Evolutionary conservation across 768 basidiomycete species (phyloP).

Genomic region (Hypsizygus marmoreus): DNA sequence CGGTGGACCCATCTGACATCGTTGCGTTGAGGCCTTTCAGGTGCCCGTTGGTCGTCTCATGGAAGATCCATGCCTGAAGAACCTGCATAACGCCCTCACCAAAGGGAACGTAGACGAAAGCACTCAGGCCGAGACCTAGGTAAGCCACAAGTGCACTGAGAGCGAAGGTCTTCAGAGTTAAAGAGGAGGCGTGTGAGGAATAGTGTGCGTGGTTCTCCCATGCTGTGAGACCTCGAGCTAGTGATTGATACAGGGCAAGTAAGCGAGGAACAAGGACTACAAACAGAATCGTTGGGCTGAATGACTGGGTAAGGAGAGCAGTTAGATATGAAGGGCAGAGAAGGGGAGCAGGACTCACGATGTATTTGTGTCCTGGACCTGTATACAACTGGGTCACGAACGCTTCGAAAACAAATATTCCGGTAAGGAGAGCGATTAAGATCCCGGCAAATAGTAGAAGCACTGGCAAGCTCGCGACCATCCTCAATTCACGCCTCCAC

Average conservation of each 20-base stretch:
- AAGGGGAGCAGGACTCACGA: slow-evolving; percentile 53
- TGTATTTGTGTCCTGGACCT: slow-evolving; percentile 77
- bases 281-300: slow-evolving; percentile 85
- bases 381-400: slow-evolving; percentile 88
- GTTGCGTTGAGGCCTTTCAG: slow-evolving; percentile 31
- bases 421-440: slow-evolving; percentile 71
- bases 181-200: slow-evolving; percentile 71
- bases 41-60: slow-evolving; percentile 21
- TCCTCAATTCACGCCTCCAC: slow-evolving; percentile 74
- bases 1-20: slow-evolving; percentile 14
- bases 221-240: slow-evolving; percentile 69
- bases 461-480: slow-evolving; percentile 69
- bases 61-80: slow-evolving; percentile 46
- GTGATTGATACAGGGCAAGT: slow-evolving; percentile 67
- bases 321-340: background rate
- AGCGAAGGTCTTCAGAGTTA: slow-evolving; percentile 90
- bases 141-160: slow-evolving; percentile 90
- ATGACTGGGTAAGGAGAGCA: slow-evolving; percentile 47
- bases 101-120: slow-evolving; percentile 94
- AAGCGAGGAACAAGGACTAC: slow-evolving; percentile 78
- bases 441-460: slow-evolving; percentile 72
- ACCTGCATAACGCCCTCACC: slow-evolving; percentile 80
- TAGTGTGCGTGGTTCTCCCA: slow-evolving; percentile 94
- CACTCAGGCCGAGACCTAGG: slow-evolving; percentile 88
- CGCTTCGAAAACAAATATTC: slow-evolving; percentile 86